These are phyloP conservation scores for Escovopsis sp. DNA, from an alignment of 2,329 filamentous ascomycete genomes.

Conservation along the genomic window DNA sequence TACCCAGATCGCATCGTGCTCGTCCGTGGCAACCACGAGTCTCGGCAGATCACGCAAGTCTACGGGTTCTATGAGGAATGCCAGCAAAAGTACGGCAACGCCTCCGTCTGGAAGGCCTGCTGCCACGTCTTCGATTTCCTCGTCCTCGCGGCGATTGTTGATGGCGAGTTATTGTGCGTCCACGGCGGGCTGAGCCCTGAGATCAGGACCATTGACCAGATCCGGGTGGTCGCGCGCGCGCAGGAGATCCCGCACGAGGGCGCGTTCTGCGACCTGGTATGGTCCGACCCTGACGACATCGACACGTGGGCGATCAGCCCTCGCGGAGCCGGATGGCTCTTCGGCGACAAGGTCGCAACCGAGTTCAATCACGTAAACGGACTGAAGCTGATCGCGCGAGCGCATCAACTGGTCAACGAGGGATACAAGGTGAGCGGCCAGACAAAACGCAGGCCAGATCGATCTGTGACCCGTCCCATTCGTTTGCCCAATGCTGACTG, in stretches of 20 bases:
- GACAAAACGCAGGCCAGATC: too few relatives aligned
- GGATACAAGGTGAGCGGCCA: conserved; percentile 65
- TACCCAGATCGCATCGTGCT: conserved; percentile 92
- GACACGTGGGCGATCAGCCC: conserved; percentile 95
- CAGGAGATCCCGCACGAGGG: conserved; percentile 97
- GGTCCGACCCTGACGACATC: conserved; percentile 94
- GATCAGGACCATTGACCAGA: conserved; percentile 96
- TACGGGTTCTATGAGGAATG: conserved; percentile 99
- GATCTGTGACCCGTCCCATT: not conserved
- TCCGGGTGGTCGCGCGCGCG: conserved; percentile 94
- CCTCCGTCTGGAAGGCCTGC: conserved; percentile 99
- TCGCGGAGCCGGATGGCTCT: conserved; percentile 91
- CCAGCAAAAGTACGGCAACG: conserved; percentile 94
- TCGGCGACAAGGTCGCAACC: conserved; percentile 91
- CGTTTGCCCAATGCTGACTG: conserved; percentile 9
- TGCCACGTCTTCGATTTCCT: conserved; percentile 99
- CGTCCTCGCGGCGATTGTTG: conserved; percentile 90
- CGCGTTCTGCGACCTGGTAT: conserved; percentile 94
- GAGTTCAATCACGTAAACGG: conserved; percentile 97
- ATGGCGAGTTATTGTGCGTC: conserved; percentile 96
- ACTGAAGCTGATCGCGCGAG: conserved; percentile 86
- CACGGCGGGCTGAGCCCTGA: conserved; percentile 81
- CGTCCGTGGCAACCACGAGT: conserved; percentile 96
- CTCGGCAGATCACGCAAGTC: conserved; percentile 91
- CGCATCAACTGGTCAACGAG: conserved; percentile 97